Base-by-base conservation (phyloP, 73 alveolate genomes). In the Loxodes magnus region DNA sequence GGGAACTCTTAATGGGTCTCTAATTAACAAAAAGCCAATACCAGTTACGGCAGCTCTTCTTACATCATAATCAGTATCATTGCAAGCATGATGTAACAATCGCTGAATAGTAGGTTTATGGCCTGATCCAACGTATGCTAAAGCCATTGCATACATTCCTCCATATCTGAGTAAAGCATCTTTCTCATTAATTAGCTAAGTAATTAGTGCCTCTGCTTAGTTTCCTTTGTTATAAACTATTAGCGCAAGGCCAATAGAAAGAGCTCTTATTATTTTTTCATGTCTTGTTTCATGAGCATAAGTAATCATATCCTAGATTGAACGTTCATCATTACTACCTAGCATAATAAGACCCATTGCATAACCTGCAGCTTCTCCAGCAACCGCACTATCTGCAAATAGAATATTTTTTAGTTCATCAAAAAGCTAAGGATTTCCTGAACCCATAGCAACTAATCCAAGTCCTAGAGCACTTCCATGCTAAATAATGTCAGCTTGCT, bases 391-490 rank as follows among this genome's bases (percentile, higher is more conserved):
- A 70, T 92, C 97, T 0, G 85, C 67, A 67, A 51, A 91, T 37
- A 90, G 68, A 16, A 82, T 87, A 48, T 59, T 74, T 52, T 74
- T 81, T 22, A 77, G 62, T 30, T 53, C 67, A 30, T 77, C 89
- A 51, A 74, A 85, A 46, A 91, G 58, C 10, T 66, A 60, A 43
- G 66, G 72, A 37, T 79, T 74, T 28, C 75, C 74, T 3, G 95
- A 75, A 0, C 88, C 97, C 96, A 91, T 78, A 7, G 92, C 84
- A 4, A 70, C 71, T 21, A 91, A 78, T 4, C 98, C 98, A 19
- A 84, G 75, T n/a, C 96, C 98, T 33, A 91, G 68, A 57, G 88
- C 74, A n/a, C 87, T 88, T 19, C 98, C 98, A 50, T 92, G 98
- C 59, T 92, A 93, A 51, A 87, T 60, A 6, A 82, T 73, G 51